Percentiles rank a stretch among this genome's conserved stretches.
phyloP scores from a whole-genome alignment of 441 rosid genomes.

The Eutrema salsugineum region DNA sequence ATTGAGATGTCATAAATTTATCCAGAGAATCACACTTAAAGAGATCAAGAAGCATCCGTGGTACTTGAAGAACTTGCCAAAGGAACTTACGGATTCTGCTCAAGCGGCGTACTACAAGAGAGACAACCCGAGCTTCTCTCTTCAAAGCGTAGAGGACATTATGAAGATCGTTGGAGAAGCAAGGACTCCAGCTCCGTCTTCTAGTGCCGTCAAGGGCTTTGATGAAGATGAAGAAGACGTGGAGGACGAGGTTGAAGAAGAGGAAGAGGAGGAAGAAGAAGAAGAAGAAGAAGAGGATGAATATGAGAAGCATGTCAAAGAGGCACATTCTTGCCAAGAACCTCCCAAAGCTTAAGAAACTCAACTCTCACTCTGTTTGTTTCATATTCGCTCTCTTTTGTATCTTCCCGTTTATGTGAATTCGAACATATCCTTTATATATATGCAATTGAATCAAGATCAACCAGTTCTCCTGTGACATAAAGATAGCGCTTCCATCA shows the following conservation, averaged over 20 bases:
- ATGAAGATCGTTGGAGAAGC: constrained; percentile 87
- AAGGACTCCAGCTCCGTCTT: constrained; percentile 52
- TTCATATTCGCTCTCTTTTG: not conserved
- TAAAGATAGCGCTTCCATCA: not conserved
- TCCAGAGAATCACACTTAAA: constrained; percentile 68
- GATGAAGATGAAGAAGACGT: constrained; percentile 62
- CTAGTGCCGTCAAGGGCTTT: constrained; percentile 49
- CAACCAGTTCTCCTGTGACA: not conserved
- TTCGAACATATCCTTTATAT: not conserved
- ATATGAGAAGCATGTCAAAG: constrained; percentile 79
- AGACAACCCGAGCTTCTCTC: constrained; percentile 61
- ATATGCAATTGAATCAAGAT: constrained; percentile 7
- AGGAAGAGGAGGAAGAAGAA: constrained; percentile 48
- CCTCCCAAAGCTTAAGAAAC: not conserved
- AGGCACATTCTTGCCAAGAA: constrained; percentile 41
- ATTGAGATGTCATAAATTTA: not conserved
- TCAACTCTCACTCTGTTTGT: not conserved
- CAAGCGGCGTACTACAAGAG: constrained; percentile 65
- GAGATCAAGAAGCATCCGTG: constrained; percentile 89
- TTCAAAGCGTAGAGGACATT: constrained; percentile 72
- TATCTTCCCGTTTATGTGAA: constrained; percentile 7
- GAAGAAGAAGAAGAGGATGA: constrained; percentile 76
- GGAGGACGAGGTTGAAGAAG: constrained; percentile 52
- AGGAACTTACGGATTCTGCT: constrained; percentile 67
- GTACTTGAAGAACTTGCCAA: constrained; percentile 86